phyloP scores from a whole-genome alignment of 2,329 filamentous ascomycete species.

The Penicillium decumbens region DNA sequence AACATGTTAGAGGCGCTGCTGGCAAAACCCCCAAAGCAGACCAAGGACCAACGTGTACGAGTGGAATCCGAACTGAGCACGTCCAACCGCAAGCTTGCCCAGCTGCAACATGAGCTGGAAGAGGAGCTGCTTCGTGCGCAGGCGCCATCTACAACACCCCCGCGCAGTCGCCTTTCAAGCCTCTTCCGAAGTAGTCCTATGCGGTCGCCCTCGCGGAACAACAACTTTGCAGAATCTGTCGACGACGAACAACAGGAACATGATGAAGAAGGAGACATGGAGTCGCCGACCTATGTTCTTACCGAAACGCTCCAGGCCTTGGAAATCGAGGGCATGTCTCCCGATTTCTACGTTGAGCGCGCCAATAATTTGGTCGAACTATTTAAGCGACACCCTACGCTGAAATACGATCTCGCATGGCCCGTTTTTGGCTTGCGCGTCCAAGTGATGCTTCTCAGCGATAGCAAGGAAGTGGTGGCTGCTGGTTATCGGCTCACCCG shows the following conservation, averaged over 20 bases:
- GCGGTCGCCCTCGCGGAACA: constrained; percentile 47
- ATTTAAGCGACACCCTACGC: constrained; percentile 85
- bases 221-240: constrained; percentile 28
- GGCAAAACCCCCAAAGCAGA: constrained; percentile 91
- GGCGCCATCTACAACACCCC: constrained; percentile 49
- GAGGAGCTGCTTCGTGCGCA: constrained; percentile 57
- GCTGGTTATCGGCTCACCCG: constrained; percentile 89
- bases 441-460: constrained; percentile 92
- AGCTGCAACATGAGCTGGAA: constrained; percentile 56
- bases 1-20: constrained; percentile 95
- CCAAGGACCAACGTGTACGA: constrained; percentile 72
- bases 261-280: constrained; percentile 61
- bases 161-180: constrained; percentile 51
- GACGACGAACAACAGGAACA: constrained; percentile 46
- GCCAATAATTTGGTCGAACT: constrained; percentile 91
- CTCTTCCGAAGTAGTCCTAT: constrained; percentile 55
- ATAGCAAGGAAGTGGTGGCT: constrained; percentile 91
- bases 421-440: constrained; percentile 88
- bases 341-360: constrained; percentile 91
- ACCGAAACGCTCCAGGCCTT: constrained; percentile 86
- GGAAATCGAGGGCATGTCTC: constrained; percentile 78
- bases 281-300: constrained; percentile 87
- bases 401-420: constrained; percentile 97
- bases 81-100: constrained; percentile 67
- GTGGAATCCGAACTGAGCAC: constrained; percentile 87